Evolutionary conservation across 495 filamentous ascomycete genomes (phyloP).

Genomic region (Penicillium malachiteum): DNA sequence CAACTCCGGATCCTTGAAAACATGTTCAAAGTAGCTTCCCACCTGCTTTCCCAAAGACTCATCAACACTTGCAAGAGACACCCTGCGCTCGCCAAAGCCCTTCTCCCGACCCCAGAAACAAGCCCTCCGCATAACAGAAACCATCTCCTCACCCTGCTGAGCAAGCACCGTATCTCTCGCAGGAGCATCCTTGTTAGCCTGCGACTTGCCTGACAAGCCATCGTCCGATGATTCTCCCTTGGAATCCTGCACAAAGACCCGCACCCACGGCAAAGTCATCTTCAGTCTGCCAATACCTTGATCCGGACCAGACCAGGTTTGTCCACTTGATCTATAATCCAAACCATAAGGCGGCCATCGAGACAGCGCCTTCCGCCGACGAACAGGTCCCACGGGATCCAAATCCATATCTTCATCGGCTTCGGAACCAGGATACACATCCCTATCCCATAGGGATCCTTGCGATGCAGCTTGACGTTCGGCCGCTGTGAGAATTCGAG

Average conservation of each 20-base stretch:
- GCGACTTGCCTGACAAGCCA: not conserved
- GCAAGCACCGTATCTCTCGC: slow-evolving; percentile 22
- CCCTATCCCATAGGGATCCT: slow-evolving; percentile 1
- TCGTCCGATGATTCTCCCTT: not conserved
- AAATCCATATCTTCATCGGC: slow-evolving; percentile 1
- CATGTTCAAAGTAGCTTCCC: slow-evolving; percentile 21
- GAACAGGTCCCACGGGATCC: slow-evolving; percentile 8
- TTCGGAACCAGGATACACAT: slow-evolving; percentile 10
- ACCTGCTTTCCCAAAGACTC: slow-evolving; percentile 5
- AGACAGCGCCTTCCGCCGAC: slow-evolving; percentile 36
- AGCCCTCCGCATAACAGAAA: slow-evolving; percentile 37
- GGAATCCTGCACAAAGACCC: slow-evolving; percentile 16
- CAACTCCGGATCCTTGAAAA: slow-evolving; percentile 13
- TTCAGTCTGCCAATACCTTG: slow-evolving; percentile 25
- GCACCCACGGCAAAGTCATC: slow-evolving; percentile 35
- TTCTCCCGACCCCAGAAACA: slow-evolving; percentile 44
- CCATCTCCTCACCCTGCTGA: slow-evolving; percentile 40
- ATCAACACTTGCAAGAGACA: slow-evolving; percentile 16
- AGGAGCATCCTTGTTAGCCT: not conserved
- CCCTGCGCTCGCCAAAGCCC: slow-evolving; percentile 32
- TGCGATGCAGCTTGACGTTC: not conserved
- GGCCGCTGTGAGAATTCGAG: not conserved
- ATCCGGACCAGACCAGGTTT: slow-evolving; percentile 14
- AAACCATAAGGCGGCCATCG: slow-evolving; percentile 45
- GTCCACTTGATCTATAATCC: slow-evolving; percentile 30